phyloP scores from a whole-genome alignment of 345 rosid species.

The Camelina sativa region DNA sequence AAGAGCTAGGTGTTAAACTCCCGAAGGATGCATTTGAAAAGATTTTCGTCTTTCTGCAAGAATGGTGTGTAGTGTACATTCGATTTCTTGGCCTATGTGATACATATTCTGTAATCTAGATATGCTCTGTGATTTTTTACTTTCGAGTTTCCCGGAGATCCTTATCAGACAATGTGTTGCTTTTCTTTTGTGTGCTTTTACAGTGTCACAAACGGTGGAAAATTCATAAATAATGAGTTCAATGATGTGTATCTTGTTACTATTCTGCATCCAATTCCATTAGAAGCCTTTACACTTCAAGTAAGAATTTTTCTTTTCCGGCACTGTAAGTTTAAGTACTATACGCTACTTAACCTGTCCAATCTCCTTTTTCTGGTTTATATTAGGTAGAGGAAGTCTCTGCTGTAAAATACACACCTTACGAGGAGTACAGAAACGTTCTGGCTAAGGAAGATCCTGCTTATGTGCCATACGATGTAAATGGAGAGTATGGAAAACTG shows the following conservation, averaged over 20 bases:
- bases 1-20: conserved; percentile 81
- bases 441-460: conserved; percentile 76
- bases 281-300: conserved; percentile 92
- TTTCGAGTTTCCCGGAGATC: background rate
- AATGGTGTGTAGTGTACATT: conserved; percentile 64
- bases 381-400: conserved; percentile 87
- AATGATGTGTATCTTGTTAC: conserved; percentile 91
- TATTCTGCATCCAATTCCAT: conserved; percentile 76
- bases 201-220: conserved; percentile 83
- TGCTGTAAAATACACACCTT: conserved; percentile 75
- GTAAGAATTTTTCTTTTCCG: conserved; percentile 45
- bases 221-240: conserved; percentile 84
- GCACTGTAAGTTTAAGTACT: conserved; percentile 1
- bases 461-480: conserved; percentile 76
- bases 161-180: conserved; percentile 18
- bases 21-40: conserved; percentile 92
- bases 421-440: conserved; percentile 61
- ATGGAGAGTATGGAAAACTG: conserved; percentile 72
- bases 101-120: background rate
- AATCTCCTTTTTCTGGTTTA: conserved; percentile 20
- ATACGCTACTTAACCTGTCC: conserved; percentile 15
- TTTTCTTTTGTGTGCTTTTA: conserved; percentile 32
- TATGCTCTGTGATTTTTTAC: background rate
- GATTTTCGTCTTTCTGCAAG: conserved; percentile 71
- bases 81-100: background rate